Base-by-base conservation (phyloP, 2,329 filamentous ascomycete genomes). In the Podosphaera aphanis region DNA sequence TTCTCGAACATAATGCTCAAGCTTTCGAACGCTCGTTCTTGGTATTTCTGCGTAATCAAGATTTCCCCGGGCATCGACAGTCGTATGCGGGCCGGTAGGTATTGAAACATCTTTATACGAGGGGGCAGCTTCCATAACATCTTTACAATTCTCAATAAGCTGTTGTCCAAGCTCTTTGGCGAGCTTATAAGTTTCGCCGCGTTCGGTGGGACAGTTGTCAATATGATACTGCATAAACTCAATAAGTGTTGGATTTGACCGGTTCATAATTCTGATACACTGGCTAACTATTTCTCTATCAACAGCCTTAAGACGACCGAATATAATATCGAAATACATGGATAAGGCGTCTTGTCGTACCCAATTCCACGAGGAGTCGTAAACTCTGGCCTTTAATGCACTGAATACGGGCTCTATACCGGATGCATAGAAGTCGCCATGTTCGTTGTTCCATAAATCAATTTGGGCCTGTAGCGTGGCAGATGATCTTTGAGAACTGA, bases 181-280 rank as follows among this genome's bases (percentile, higher is more conserved):
- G n/a, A 98, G 77, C 65, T 90, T 74, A 65, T 98, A 98, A 1
- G 90, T 98, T 66, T 98, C 90, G 48, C 90, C 90, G 44, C 88
- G 80, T 59, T 98, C 86, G 0, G 86, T 86, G 0, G 90, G 90
- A 66, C 88, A 95, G 67, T 95, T 90, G 58, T 98, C 90, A 58
- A 98, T 98, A 66, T 98, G 90, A 57, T 98, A 95, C 61, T 98
- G 90, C 90, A 98, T 98, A 64, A 94, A 98, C 55, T 98, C 88
- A 48, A 98, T 73, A 1, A 98, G 75, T 31, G 83, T 80, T 2
- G 90, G 90, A 61, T 95, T 98, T 29, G 90, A 93, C 51, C 90
- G 82, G 68, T 94, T 98, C 90, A 98, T 98, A 65, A 98, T 90
- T 54, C 84, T 82, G 59, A 98, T 95, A 66, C 90, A 98, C 62